Evolutionary conservation across 192 early-diverging fungal genomes (phyloP).

Genomic region (Coemansia guatemalensis): DNA sequence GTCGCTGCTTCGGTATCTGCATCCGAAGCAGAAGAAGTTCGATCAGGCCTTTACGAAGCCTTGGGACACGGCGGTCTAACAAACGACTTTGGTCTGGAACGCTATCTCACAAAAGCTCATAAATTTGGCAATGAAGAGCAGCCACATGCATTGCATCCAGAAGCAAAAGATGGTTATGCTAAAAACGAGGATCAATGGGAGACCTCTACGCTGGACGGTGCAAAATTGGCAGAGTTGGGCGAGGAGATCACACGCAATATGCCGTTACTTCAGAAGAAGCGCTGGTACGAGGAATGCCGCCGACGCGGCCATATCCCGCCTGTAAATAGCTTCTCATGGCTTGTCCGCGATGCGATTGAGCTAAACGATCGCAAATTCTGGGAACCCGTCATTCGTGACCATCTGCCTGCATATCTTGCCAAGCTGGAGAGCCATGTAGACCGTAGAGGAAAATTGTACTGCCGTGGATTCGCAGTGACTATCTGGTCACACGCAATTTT

Average conservation of each 20-base stretch:
- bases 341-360: slow-evolving; percentile 19
- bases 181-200: background rate
- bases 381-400: slow-evolving; percentile 28
- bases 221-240: background rate
- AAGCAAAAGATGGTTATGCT: background rate
- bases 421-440: background rate
- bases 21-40: background rate
- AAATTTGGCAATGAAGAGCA: background rate
- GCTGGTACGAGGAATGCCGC: slow-evolving; percentile 24
- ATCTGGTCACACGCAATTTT: slow-evolving; percentile 31
- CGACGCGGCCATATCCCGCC: slow-evolving; percentile 12
- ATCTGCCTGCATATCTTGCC: slow-evolving; percentile 29
- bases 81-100: background rate
- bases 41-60: background rate
- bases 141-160: background rate
- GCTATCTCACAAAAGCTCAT: background rate
- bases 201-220: background rate
- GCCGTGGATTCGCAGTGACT: slow-evolving; percentile 9
- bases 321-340: background rate
- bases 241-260: background rate
- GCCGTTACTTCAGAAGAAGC: slow-evolving; percentile 15
- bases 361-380: slow-evolving; percentile 15
- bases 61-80: background rate
- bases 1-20: background rate
- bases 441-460: background rate